Evolutionary conservation across 805 yeast species (phyloP).

Genomic region (Peterozyma toletana): DNA sequence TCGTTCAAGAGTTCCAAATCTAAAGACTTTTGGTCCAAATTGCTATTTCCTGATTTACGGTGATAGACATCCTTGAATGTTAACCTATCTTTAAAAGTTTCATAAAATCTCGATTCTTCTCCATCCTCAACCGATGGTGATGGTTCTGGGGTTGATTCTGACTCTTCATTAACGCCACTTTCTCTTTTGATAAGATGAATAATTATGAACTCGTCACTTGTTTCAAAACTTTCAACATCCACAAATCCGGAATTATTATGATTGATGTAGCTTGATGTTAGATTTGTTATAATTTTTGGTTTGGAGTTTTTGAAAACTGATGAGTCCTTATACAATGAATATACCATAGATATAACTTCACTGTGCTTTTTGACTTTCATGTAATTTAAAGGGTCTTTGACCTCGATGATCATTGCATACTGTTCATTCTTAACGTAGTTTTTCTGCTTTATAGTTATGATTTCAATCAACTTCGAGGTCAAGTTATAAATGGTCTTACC

Average conservation of each 20-base stretch:
- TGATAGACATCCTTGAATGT: neutral
- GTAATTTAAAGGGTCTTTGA: conserved; percentile 1
- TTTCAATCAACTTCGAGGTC: conserved; percentile 2
- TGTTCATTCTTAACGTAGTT: neutral
- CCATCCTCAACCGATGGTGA: too few relatives aligned
- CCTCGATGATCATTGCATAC: conserved; percentile 4
- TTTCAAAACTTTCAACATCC: too few relatives aligned
- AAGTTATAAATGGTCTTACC: conserved; percentile 3
- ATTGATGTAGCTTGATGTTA: too few relatives aligned
- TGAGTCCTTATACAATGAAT: neutral
- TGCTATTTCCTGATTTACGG: neutral
- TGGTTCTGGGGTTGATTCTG: neutral
- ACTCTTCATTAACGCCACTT: neutral
- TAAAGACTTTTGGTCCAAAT: too few relatives aligned
- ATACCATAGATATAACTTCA: conserved; percentile 1
- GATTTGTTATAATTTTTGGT: conserved; percentile 2
- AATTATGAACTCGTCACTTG: too few relatives aligned
- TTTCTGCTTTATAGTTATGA: neutral
- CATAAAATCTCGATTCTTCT: neutral
- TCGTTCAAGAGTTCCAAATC: too few relatives aligned
- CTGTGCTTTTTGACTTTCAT: conserved; percentile 1
- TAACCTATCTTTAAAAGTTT: neutral
- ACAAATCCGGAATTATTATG: too few relatives aligned
- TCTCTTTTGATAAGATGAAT: neutral
- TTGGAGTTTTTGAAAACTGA: conserved; percentile 1